Evolutionary conservation across 129 eudicot species (phyloP).

Genomic region (Chrysanthemum seticuspe): DNA sequence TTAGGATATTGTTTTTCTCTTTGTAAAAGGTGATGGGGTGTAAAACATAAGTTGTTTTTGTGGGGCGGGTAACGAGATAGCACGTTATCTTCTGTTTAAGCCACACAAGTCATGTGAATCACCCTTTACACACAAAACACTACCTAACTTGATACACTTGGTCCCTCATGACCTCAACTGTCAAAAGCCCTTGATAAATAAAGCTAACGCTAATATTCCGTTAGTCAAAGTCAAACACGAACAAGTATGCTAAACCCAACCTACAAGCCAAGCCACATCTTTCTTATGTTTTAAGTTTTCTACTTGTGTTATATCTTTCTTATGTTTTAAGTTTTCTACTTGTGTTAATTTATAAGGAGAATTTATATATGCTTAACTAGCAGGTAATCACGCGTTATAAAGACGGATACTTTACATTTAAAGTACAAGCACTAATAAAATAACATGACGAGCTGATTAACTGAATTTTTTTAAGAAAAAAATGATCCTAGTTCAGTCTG

Average conservation of each 20-base stretch:
- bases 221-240: conserved; percentile 31
- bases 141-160: conserved; percentile 19
- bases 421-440: too few species aligned
- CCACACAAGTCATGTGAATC: conserved; percentile 26
- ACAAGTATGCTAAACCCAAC: conserved; percentile 31
- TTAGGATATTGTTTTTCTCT: too few species aligned
- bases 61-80: conserved; percentile 30
- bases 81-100: conserved; percentile 37
- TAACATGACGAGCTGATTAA: too few species aligned
- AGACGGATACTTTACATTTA: too few species aligned
- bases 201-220: conserved; percentile 26
- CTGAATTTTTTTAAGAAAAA: too few species aligned
- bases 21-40: conserved; percentile 8
- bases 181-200: conserved; percentile 16
- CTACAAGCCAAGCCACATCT: conserved; percentile 35
- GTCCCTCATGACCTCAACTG: conserved; percentile 19
- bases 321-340: conserved; percentile 7
- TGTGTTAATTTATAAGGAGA: too few species aligned
- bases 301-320: background rate
- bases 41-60: conserved; percentile 25
- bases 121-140: background rate
- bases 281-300: conserved; percentile 15
- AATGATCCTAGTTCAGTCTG: too few species aligned
- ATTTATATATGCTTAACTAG: too few species aligned
- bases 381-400: too few species aligned